Conservation (phyloP, 176 grass and related monocot species). For the Rhynchospora pubera region DNA sequence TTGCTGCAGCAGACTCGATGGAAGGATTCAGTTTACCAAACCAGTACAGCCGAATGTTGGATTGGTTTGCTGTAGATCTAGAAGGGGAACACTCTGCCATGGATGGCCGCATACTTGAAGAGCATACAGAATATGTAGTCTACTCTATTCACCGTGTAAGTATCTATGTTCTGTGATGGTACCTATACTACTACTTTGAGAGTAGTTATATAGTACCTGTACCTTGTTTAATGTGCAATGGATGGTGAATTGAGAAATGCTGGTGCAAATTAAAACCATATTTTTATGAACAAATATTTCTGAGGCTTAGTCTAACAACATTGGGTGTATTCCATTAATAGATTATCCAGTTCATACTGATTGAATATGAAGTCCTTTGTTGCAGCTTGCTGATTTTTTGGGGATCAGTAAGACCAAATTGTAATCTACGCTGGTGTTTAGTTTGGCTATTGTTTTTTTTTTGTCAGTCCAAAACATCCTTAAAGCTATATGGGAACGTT, state of each 20-base stretch:
- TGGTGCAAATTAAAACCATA: background rate
- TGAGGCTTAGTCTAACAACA: background rate
- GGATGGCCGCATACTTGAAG: constrained; percentile 91
- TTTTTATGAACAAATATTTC: background rate
- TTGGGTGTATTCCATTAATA: background rate
- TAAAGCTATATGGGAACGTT: background rate
- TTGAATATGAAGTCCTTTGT: background rate
- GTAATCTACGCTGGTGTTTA: background rate
- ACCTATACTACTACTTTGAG: background rate
- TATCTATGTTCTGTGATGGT: background rate
- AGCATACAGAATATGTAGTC: constrained; percentile 94
- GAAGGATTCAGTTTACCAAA: constrained; percentile 48
- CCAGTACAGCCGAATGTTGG: constrained; percentile 48
- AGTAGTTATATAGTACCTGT: background rate
- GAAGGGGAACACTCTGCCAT: constrained; percentile 98
- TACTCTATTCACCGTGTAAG: constrained; percentile 88
- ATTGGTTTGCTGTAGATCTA: constrained; percentile 97
- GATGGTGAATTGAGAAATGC: background rate
- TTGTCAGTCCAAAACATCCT: background rate
- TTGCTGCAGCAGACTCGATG: constrained; percentile 26
- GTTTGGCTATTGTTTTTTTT: background rate
- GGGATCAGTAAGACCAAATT: background rate
- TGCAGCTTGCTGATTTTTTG: background rate
- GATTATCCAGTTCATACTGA: background rate
- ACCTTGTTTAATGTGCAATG: background rate